Evolutionary conservation across 2,329 filamentous ascomycete genomes (phyloP).

Genomic region (Salinomyces thailandicus): DNA sequence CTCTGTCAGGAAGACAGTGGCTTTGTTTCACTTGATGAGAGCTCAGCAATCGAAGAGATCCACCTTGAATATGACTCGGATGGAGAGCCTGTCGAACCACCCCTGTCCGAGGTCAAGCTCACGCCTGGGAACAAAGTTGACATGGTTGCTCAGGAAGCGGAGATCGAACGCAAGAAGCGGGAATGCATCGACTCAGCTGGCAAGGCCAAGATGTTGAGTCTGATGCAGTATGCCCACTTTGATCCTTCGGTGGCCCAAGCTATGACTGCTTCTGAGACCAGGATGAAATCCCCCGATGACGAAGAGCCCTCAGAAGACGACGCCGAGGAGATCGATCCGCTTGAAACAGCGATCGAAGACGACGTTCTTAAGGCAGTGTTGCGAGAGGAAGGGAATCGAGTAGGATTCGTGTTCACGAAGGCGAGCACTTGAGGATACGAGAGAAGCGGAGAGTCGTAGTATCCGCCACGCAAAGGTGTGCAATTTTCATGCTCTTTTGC

Average conservation of each 20-base stretch:
- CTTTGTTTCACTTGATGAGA: not conserved
- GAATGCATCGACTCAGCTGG: conserved; percentile 22
- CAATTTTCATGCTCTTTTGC: too few relatives aligned
- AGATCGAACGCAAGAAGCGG: conserved; percentile 20
- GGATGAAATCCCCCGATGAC: conserved; percentile 1
- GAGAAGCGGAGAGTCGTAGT: too few relatives aligned
- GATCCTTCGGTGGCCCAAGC: conserved; percentile 26
- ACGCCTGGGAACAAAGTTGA: conserved; percentile 28
- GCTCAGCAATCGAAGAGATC: conserved; percentile 11
- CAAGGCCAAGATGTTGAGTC: conserved; percentile 36
- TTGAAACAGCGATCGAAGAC: conserved; percentile 38
- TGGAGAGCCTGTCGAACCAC: conserved; percentile 17
- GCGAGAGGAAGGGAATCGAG: conserved; percentile 33
- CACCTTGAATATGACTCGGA: conserved; percentile 20
- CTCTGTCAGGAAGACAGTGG: conserved; percentile 3
- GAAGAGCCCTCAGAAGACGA: conserved; percentile 16
- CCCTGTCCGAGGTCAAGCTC: conserved; percentile 10
- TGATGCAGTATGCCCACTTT: conserved; percentile 47
- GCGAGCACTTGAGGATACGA: conserved; percentile 17
- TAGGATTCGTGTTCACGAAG: conserved; percentile 44
- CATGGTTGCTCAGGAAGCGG: conserved; percentile 27
- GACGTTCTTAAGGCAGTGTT: conserved; percentile 40
- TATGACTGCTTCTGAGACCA: conserved; percentile 5
- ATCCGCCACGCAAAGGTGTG: too few relatives aligned
- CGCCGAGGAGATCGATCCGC: conserved; percentile 16